phyloP scores from a whole-genome alignment of 768 basidiomycete species.

The Rhizopogon salebrosus region DNA sequence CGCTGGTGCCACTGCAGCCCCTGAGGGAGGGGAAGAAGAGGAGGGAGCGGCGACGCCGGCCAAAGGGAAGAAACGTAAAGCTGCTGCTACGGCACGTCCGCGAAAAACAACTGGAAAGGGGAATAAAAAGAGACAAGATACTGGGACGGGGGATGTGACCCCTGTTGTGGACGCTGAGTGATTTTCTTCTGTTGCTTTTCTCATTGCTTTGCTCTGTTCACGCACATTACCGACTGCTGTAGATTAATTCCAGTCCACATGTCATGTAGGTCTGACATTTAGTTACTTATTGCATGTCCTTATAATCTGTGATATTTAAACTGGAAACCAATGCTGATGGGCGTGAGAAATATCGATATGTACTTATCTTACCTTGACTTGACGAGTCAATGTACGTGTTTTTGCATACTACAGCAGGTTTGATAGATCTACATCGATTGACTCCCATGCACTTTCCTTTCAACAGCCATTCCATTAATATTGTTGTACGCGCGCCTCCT shows the following conservation, averaged over 20 bases:
- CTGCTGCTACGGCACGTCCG: conserved; percentile 16
- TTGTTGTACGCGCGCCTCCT: neutral
- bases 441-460: conserved; percentile 1
- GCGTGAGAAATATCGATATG: neutral
- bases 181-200: conserved; percentile 11
- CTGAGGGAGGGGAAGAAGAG: conserved; percentile 28
- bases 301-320: conserved; percentile 17
- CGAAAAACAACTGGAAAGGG: conserved; percentile 29
- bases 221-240: conserved; percentile 18
- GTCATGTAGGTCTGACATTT: conserved; percentile 16
- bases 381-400: neutral
- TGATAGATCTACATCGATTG: neutral
- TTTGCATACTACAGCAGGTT: neutral
- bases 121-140: conserved; percentile 26
- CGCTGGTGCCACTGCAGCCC: conserved; percentile 6
- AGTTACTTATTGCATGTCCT: conserved; percentile 18
- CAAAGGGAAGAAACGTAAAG: conserved; percentile 31
- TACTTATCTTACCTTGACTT: neutral
- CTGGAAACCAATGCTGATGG: neutral
- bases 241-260: conserved; percentile 27
- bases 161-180: conserved; percentile 23
- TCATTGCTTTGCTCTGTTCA: conserved; percentile 7
- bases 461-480: neutral
- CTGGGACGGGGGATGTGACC: conserved; percentile 15
- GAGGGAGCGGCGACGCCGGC: conserved; percentile 16